Evolutionary conservation across 1,139 yeast species (phyloP), one percentile per base, ranked within the genome.

Genomic region (Pneumocystis carinii): DNA sequence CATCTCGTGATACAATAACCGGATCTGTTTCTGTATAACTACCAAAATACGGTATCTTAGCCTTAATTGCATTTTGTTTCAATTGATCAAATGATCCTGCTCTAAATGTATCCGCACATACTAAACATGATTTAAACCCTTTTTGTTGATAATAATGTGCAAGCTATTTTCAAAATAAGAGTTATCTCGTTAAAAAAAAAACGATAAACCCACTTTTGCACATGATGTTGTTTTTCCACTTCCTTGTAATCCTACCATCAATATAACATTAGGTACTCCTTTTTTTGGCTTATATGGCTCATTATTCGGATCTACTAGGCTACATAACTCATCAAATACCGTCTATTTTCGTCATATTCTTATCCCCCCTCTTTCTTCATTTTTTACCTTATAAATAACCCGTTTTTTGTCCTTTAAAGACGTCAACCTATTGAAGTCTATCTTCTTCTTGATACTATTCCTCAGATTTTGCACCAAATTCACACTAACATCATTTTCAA

Each of bases 61-160:
- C 95, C 76, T 90, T 89, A 63, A 92, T 89, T 36, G 98, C 97
- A 74, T 92, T 92, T 76, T 92, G 98, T 73, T 92, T 92, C 75
- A 92, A 81, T 78, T 92, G 98, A 75, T 92, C 98, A 78, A 92
- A 92, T 1, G 98, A 98, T 80, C 98, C 98, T 42, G 98, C 98
- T 80, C 98, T 84, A 79, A 92, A 92, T 56, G 98, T 92, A 79
- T 92, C 98, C 2, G 98, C 98, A 82, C 98, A 94, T 37, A 92
- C 97, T 71, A 92, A 78, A 62, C 98, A 98, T 59, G 90, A 96
- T 72, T 89, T 90, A 75, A 85, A 89, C 0, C 97, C 97, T 72
- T 97, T 80, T 73, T 92, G 83, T 72, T 90, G 92, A 73, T 92
- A 94, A 74, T 88, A 90, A 0, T 89, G 95, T 0, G 98, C 98